Base-by-base conservation (phyloP, 106 monocot species). In the Narthecium ossifragum region DNA sequence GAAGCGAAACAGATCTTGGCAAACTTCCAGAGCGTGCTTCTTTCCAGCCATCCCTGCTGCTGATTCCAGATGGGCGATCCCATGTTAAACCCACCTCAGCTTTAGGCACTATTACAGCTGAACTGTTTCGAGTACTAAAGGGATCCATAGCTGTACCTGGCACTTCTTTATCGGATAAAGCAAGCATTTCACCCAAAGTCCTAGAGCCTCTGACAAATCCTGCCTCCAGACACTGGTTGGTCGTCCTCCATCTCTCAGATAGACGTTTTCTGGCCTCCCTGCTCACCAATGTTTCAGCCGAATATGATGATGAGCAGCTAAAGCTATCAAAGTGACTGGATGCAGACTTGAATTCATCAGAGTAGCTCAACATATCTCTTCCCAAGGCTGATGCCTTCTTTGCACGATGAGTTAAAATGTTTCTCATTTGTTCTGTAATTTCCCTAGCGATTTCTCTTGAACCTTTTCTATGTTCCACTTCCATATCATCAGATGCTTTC, bases 161-260 rank as follows among this genome's bases (percentile, higher is more conserved):
- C 34, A 23, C 53, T 33, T 87, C 80, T 33, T 37, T 75, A 27
- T 82, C 76, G 14, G 81, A 75, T 20, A 78, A 53, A 46, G 85
- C 78, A 22, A 90, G 74, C 77, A 93, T 96, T 61, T 90, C 90
- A 46, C 71, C 71, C 27, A 96, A 67, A 30, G 86, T 79, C 34
- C 53, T 84, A 20, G 78, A 74, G 39, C 52, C 59, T 61, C 62
- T 60, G 23, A 47, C 26, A 59, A 34, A 43, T 37, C 63, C 58
- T 9, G 46, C 53, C 21, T 69, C 76, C 37, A 67, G 71, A 63
- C 22, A 62, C 17, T 31, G 54, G 23, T 72, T 64, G 23, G 71
- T 53, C 55, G 57, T 75, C 61, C 65, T 75, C 80, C 75, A 81
- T 58, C 73, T 66, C 51, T 84, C 71, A 32, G 80, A 84, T 32